Conservation (phyloP, 1,139 yeast genomes). For the Blastobotrys arbuscula region DNA sequence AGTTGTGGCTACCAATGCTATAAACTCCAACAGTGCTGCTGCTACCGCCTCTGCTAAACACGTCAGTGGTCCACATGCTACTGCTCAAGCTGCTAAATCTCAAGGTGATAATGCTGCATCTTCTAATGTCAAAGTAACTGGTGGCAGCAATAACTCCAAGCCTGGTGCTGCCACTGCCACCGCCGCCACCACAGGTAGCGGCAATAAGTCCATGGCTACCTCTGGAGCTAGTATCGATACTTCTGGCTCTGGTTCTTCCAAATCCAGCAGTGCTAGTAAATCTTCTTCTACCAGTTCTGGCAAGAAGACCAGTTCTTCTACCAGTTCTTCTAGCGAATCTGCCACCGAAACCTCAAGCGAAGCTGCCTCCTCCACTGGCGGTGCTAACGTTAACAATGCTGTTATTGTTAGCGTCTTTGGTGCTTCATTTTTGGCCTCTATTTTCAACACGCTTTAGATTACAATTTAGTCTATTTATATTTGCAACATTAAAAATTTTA, state of each 20-base stretch:
- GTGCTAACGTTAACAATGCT: background rate
- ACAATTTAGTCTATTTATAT: background rate
- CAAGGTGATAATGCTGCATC: background rate
- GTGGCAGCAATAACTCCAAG: background rate
- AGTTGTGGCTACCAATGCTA: background rate
- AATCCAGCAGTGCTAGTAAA: background rate
- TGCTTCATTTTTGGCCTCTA: conserved; percentile 4
- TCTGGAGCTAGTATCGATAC: background rate
- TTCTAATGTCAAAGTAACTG: background rate
- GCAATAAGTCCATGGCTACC: background rate
- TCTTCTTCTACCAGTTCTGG: background rate
- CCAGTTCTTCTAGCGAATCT: background rate
- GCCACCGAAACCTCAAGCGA: conserved; percentile 1
- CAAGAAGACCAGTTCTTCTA: conserved; percentile 1
- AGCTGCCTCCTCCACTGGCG: conserved; percentile 6
- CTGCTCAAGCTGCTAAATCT: conserved; percentile 2
- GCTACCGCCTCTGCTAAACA: conserved; percentile 1
- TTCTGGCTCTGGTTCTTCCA: background rate
- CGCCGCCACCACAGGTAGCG: background rate
- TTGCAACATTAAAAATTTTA: background rate
- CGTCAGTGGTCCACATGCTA: background rate
- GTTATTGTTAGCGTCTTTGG: conserved; percentile 3
- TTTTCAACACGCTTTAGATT: conserved; percentile 1
- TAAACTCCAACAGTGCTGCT: background rate
- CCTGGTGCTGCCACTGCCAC: background rate